A percentile compares a stretch with the other conserved stretches of the same genome.
phyloP scores from a whole-genome alignment of 805 yeast species.

The Teunomyces pallodes region DNA sequence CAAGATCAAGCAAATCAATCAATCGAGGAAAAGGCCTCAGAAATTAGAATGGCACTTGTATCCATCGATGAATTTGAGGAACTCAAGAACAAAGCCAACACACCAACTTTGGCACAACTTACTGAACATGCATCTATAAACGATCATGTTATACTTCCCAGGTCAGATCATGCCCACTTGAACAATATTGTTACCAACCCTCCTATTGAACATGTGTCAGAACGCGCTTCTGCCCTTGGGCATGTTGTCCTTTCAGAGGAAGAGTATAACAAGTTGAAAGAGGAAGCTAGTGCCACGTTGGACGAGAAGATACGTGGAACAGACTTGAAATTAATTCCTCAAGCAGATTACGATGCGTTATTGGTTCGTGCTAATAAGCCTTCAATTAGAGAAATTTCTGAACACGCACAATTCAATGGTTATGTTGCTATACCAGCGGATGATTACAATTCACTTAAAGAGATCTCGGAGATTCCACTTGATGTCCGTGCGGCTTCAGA shows the following conservation, averaged over 20 bases:
- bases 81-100: background rate
- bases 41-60: conserved; percentile 10
- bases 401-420: conserved; percentile 27
- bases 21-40: conserved; percentile 13
- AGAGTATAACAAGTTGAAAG: conserved; percentile 7
- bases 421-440: conserved; percentile 16
- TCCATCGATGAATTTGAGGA: conserved; percentile 10
- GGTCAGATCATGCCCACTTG: background rate
- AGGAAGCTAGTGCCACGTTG: conserved; percentile 9
- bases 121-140: background rate
- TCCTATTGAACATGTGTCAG: conserved; percentile 4
- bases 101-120: conserved; percentile 6
- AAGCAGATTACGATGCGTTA: conserved; percentile 21
- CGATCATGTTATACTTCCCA: background rate
- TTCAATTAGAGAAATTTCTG: conserved; percentile 16
- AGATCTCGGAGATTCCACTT: background rate
- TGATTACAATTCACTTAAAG: background rate
- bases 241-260: conserved; percentile 6
- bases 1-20: conserved; percentile 9
- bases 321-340: conserved; percentile 19
- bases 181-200: background rate
- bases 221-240: conserved; percentile 1
- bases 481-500: conserved; percentile 3
- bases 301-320: conserved; percentile 17
- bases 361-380: conserved; percentile 17